Base-by-base conservation (phyloP, 2,329 filamentous ascomycete species). In the Pleochaeta shiraiana region DNA sequence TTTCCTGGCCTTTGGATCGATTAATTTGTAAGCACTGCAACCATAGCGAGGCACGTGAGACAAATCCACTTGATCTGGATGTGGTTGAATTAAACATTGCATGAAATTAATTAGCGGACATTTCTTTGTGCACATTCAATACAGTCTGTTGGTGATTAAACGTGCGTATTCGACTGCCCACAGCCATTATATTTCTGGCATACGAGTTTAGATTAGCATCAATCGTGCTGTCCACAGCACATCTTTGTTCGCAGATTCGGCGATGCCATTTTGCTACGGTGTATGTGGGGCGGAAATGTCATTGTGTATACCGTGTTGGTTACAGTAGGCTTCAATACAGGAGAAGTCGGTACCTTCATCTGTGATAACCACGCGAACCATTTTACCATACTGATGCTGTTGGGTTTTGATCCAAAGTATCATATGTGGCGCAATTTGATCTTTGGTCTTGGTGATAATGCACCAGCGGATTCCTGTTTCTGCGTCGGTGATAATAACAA, bases 21-120 rank as follows among this genome's bases (percentile, higher is more conserved):
- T 31, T 11, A 16, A 57, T 57, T 31, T 57, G 30, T 57, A 57
- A 11, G 50, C 50, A 12, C 50, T 57, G n/a, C 50, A 57, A 30
- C 50, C 4, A 31, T 28, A 57, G 24, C 50, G 50, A 12, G 50
- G 50, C 16, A 30, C 50, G 21, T 30, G 50, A 57, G 50, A 28
- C 21, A 57, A 57, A 31, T 57, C 50, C n/a, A 57, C 26, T 57
- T 57, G 21, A 57, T 26, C 50, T 28, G 50, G 28, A 31, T 57
- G 50, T 47, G 50, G 50, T 37, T 61, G 30, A 30, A 21, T 61
- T 61, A 57, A 61, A 61, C 57, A 28, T 61, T 61, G 57, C 57
- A 61, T 4, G 30, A 61, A 37, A 61, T 61, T 21, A 26, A 21
- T 61, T 37, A 61, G 19, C 9, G 28, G 57, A 61, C 30, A 34